Evolutionary conservation across 2,329 filamentous ascomycete genomes (phyloP).

Genomic region (Nemania sp.): DNA sequence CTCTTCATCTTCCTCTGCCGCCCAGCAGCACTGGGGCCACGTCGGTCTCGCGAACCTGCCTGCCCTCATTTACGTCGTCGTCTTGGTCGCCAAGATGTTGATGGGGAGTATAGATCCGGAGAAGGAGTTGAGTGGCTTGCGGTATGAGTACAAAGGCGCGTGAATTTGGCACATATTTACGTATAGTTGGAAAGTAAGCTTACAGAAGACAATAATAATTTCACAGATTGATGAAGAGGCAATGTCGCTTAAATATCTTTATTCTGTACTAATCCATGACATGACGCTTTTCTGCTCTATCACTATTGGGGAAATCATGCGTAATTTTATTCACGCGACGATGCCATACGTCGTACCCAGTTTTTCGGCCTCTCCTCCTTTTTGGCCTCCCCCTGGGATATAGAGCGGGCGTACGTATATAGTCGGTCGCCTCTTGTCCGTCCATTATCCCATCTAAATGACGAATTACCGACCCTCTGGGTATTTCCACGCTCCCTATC

Average conservation of each 20-base stretch:
- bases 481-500: slow-evolving; percentile 7
- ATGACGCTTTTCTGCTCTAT: no score
- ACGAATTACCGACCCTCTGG: neutral
- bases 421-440: no score
- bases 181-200: neutral
- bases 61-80: slow-evolving; percentile 61
- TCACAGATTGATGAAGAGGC: neutral
- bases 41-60: slow-evolving; percentile 56
- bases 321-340: neutral
- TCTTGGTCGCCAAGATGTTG: slow-evolving; percentile 64
- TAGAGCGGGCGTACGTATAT: no score
- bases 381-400: no score
- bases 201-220: neutral
- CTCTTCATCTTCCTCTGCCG: slow-evolving; percentile 23
- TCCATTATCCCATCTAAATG: neutral
- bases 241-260: no score
- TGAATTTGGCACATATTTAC: slow-evolving; percentile 2
- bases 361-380: neutral
- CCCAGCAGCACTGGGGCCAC: slow-evolving; percentile 34
- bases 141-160: slow-evolving; percentile 70
- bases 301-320: no score
- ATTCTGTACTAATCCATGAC: no score
- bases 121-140: slow-evolving; percentile 62
- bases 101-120: slow-evolving; percentile 72
- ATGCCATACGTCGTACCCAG: neutral